These are phyloP conservation scores for Solanum hybrid DNA, from an alignment of 305 asterid species.

Conservation along the genomic window DNA sequence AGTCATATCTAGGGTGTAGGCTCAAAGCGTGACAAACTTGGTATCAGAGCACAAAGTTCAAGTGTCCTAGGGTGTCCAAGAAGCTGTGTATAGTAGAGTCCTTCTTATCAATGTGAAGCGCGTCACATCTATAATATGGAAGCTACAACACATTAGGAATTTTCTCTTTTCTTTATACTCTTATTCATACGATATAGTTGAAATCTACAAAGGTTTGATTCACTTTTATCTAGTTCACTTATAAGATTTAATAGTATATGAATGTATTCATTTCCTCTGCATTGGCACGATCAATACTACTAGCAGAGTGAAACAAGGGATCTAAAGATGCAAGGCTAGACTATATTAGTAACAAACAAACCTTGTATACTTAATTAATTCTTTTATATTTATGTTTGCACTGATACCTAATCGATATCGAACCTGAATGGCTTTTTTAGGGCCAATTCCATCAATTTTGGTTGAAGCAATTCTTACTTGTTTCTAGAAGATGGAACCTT, in stretches of 20 bases:
- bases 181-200: not conserved
- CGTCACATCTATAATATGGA: not conserved
- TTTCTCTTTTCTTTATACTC: not conserved
- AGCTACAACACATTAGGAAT: not conserved
- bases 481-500: no score
- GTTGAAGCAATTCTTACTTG: no score
- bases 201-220: not conserved
- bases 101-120: not conserved
- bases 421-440: not conserved
- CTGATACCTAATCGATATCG: not conserved
- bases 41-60: not conserved
- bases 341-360: no score
- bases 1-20: not conserved
- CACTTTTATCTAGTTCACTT: not conserved
- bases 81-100: not conserved
- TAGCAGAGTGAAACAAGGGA: no score
- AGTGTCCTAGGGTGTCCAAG: not conserved
- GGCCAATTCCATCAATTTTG: not conserved
- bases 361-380: not conserved
- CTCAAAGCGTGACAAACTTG: not conserved
- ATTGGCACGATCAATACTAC: not conserved
- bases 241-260: no score
- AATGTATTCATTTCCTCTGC: not conserved
- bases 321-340: no score
- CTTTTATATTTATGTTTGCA: not conserved